phyloP scores from a whole-genome alignment of 192 early-diverging fungal genomes.

The Geranomyces variabilis region DNA sequence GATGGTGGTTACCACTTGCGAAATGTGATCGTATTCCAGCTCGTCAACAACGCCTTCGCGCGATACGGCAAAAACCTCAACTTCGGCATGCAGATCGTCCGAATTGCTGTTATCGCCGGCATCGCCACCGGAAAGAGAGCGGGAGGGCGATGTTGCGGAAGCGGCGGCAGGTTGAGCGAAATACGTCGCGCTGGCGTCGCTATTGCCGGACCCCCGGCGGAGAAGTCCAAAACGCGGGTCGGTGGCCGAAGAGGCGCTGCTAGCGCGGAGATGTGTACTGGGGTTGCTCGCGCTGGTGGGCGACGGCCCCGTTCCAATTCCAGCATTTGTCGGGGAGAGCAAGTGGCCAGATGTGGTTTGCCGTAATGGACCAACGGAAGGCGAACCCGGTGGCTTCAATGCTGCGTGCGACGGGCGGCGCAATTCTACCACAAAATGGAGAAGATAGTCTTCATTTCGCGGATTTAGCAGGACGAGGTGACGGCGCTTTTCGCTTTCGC shows the following conservation, averaged over 20 bases:
- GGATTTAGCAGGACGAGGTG: slow-evolving; percentile 57
- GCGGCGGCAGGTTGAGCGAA: not conserved
- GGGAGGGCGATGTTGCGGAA: not conserved
- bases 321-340: not conserved
- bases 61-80: slow-evolving; percentile 44
- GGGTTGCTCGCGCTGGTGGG: not conserved
- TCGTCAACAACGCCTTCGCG: slow-evolving; percentile 49
- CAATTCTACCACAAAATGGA: slow-evolving; percentile 45
- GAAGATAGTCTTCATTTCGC: slow-evolving; percentile 49
- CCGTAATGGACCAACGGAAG: not conserved
- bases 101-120: not conserved
- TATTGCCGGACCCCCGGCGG: not conserved
- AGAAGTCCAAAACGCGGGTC: not conserved
- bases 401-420: not conserved
- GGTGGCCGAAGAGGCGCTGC: not conserved
- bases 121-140: not conserved
- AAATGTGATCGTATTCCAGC: slow-evolving; percentile 48
- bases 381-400: not conserved
- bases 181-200: not conserved
- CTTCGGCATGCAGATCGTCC: not conserved
- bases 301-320: not conserved
- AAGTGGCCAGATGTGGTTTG: not conserved
- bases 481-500: slow-evolving; percentile 20
- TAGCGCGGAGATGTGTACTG: not conserved
- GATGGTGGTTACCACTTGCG: slow-evolving; percentile 50